Evolutionary conservation across 2,329 filamentous ascomycete genomes (phyloP).

Genomic region (Pestalotiopsis sp.): DNA sequence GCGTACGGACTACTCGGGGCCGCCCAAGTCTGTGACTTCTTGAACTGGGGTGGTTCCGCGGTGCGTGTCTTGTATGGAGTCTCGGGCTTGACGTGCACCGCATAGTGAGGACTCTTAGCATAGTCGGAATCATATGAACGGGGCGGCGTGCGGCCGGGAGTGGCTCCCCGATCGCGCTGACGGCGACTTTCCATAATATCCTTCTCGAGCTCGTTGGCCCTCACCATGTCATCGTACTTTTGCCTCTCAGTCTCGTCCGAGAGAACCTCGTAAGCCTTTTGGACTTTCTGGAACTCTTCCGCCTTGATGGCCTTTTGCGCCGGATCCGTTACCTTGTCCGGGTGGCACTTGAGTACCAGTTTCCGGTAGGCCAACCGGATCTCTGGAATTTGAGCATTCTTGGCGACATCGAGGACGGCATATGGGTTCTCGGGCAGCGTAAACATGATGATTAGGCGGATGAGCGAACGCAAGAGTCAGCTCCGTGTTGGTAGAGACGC

Average conservation of each 20-base stretch:
- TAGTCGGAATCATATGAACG: constrained; percentile 7
- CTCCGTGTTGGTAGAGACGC: background rate
- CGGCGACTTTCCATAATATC: constrained; percentile 30
- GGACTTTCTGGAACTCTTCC: constrained; percentile 88
- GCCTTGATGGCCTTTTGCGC: constrained; percentile 75
- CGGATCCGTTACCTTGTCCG: constrained; percentile 84
- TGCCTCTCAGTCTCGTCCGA: constrained; percentile 71
- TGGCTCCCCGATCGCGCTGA: constrained; percentile 12
- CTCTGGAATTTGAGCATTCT: constrained; percentile 66
- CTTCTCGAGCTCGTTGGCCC: constrained; percentile 50
- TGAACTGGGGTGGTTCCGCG: constrained; percentile 11
- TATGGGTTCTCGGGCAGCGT: constrained; percentile 74
- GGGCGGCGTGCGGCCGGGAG: constrained; percentile 12
- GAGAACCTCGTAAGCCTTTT: constrained; percentile 89
- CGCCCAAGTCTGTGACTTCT: constrained; percentile 3
- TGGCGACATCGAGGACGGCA: constrained; percentile 70
- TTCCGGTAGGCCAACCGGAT: constrained; percentile 84
- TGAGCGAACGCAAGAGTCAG: background rate
- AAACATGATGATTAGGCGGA: constrained; percentile 39
- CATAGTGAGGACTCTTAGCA: constrained; percentile 6
- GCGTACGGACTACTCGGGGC: constrained; percentile 7
- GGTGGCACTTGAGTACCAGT: constrained; percentile 84
- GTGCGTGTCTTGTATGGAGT: constrained; percentile 1
- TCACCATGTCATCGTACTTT: constrained; percentile 72
- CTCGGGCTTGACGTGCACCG: constrained; percentile 4